A percentile compares a stretch with the other conserved stretches of the same genome.
Evolutionary conservation across 2,329 filamentous ascomycete genomes (phyloP).

Genomic region (Xylariaceae sp.): DNA sequence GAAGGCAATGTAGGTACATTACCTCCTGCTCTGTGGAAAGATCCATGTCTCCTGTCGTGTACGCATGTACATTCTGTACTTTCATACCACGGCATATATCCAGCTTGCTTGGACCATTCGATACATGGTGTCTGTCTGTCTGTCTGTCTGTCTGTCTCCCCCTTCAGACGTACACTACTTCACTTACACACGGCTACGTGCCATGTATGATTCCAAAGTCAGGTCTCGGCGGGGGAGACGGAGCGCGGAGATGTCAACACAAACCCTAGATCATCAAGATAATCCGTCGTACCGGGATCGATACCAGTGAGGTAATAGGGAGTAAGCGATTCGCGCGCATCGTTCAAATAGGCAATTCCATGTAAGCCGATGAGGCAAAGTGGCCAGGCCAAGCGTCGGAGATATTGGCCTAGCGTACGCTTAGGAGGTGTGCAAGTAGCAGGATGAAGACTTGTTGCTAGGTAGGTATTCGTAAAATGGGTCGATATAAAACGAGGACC

Average conservation of each 20-base stretch:
- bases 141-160: too few relatives aligned
- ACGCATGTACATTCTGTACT: neutral
- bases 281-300: neutral
- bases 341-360: constrained; percentile 21
- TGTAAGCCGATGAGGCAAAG: constrained; percentile 25
- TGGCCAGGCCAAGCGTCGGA: constrained; percentile 27
- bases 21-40: constrained; percentile 24
- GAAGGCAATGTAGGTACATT: neutral
- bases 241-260: neutral
- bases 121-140: neutral
- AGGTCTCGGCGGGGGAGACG: neutral
- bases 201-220: neutral
- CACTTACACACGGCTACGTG: too few relatives aligned
- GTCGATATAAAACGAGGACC: constrained; percentile 19
- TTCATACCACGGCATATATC: neutral
- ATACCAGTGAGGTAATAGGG: constrained; percentile 8
- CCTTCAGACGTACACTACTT: too few relatives aligned
- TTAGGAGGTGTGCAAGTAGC: constrained; percentile 9
- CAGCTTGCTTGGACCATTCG: neutral
- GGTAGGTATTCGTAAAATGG: constrained; percentile 6
- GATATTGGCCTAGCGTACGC: constrained; percentile 14
- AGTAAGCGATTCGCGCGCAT: constrained; percentile 30
- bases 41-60: constrained; percentile 25
- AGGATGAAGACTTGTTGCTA: constrained; percentile 8
- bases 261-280: neutral